phyloP scores from a whole-genome alignment of 495 filamentous ascomycete species.

The Neurospora sp. region DNA sequence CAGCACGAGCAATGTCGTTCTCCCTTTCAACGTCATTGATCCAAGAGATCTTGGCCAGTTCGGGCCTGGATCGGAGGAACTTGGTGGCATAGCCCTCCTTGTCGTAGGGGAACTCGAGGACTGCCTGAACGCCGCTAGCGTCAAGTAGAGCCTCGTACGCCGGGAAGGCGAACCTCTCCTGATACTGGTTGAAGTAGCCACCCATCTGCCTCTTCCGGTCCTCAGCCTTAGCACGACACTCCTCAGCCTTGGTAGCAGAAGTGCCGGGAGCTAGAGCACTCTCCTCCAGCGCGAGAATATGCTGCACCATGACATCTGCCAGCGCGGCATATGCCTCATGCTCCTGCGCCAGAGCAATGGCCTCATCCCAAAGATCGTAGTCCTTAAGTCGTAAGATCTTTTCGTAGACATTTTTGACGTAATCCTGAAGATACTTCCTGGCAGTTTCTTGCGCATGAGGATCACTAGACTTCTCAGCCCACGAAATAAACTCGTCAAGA shows the following conservation, averaged over 20 bases:
- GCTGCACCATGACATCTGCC: constrained; percentile 45
- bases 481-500: constrained; percentile 30
- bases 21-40: constrained; percentile 79
- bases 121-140: constrained; percentile 48
- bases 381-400: constrained; percentile 46
- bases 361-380: constrained; percentile 58
- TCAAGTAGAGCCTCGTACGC: constrained; percentile 68
- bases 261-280: constrained; percentile 9
- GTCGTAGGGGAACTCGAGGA: constrained; percentile 55
- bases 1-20: constrained; percentile 60
- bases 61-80: constrained; percentile 59
- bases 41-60: constrained; percentile 75
- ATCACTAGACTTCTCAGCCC: constrained; percentile 28
- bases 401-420: constrained; percentile 27
- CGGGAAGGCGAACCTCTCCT: constrained; percentile 66
- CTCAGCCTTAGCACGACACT: constrained; percentile 18
- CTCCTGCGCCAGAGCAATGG: constrained; percentile 62
- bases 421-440: constrained; percentile 25
- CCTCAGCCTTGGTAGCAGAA: constrained; percentile 13
- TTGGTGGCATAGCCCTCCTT: constrained; percentile 58
- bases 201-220: constrained; percentile 33
- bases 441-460: constrained; percentile 21
- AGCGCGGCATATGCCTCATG: constrained; percentile 60
- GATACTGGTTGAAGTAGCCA: constrained; percentile 62
- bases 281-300: constrained; percentile 24